Base-by-base conservation (phyloP, 306 rosid genomes). In the Hippophae tibetana region DNA sequence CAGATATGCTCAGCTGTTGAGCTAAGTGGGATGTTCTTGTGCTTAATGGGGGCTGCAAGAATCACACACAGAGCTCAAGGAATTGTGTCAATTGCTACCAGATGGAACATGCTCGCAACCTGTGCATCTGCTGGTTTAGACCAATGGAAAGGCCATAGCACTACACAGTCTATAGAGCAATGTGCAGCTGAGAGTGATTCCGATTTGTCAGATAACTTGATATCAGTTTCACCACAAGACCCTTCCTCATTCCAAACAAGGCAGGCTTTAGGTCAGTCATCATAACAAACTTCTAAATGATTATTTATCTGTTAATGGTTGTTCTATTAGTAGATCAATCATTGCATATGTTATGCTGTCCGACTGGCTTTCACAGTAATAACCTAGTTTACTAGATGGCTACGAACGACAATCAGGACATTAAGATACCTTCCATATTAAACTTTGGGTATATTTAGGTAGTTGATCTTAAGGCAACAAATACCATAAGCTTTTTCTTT, bases 31-130 rank as follows among this genome's bases (percentile, higher is more conserved):
- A 67, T 84, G 65, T 78, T 80, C 63, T 18, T 85, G 72, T 87
- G 98, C 54, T 55, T 92, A 5, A 0, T 85, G 52, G 98, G 89
- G 46, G 98, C 98, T 0, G 80, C 98, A 47, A 85, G 87, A 78
- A 92, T 92, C 64, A 92, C 98, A 9, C 96, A 92, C 31, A 87
- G 89, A 74, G 98, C 95, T 45, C 98, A 92, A 76, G 83, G 88
- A 60, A 83, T 88, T 8, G 87, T 84, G 41, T 72, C 96, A 6
- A 76, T 85, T 46, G 96, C 96, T 8, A 75, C 95, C 8, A 70
- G 85, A 76, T 92, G 98, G 98, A 83, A 92, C 78, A 79, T 92
- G 95, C 23, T 79, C 2, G 90, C 75, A 41, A 92, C 96, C 13
- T 78, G 63, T 3, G 72, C 87, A 6, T 69, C 72, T 43, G 50